Conservation (phyloP, 2,329 filamentous ascomycete species). For the Calonectria crousiana region DNA sequence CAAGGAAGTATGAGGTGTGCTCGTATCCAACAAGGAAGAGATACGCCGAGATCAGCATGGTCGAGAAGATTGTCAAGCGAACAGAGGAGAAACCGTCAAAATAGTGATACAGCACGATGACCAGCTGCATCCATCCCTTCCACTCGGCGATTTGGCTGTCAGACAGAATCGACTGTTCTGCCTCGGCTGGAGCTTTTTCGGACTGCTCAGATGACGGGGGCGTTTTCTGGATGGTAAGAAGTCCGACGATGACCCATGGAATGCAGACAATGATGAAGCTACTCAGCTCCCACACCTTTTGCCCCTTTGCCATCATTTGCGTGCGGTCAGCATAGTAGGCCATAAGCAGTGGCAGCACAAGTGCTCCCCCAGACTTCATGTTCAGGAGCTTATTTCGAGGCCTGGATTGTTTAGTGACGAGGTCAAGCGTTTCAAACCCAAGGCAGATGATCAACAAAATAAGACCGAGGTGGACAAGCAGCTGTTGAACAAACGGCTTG, state of each 20-base stretch:
- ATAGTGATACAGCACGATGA: constrained; percentile 67
- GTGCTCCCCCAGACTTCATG: constrained; percentile 47
- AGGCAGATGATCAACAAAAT: constrained; percentile 33
- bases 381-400: constrained; percentile 34
- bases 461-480: constrained; percentile 35
- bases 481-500: constrained; percentile 39
- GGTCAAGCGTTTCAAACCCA: constrained; percentile 25
- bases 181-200: not conserved
- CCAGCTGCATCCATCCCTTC: constrained; percentile 74
- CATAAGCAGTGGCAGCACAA: constrained; percentile 40
- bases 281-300: constrained; percentile 39
- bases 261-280: constrained; percentile 40
- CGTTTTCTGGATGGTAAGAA: constrained; percentile 38
- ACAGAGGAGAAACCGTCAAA: constrained; percentile 66
- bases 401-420: constrained; percentile 24
- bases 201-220: constrained; percentile 28
- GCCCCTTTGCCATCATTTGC: constrained; percentile 44
- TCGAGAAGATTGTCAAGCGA: constrained; percentile 56
- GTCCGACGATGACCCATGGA: constrained; percentile 30
- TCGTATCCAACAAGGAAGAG: constrained; percentile 73
- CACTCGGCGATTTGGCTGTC: constrained; percentile 72
- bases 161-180: constrained; percentile 38
- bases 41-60: constrained; percentile 65
- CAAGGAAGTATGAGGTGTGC: constrained; percentile 69
- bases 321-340: constrained; percentile 48